Percentiles rank a stretch among this genome's conserved stretches.
phyloP scores from a whole-genome alignment of 768 basidiomycete genomes.

The Hirschioporus abietinus region DNA sequence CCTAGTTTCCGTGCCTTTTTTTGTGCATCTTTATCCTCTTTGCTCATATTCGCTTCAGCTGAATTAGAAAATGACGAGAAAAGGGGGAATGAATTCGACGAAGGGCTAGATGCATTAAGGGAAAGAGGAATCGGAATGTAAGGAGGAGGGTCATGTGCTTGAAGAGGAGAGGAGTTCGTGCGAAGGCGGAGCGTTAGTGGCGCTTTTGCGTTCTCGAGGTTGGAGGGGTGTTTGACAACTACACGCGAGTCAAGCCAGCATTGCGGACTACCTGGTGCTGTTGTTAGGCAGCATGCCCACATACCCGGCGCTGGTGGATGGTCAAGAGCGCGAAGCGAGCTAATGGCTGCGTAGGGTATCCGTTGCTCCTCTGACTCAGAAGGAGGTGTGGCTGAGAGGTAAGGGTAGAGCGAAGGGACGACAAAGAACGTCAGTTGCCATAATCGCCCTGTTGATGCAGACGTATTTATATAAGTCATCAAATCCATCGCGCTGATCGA shows the following conservation, averaged over 20 bases:
- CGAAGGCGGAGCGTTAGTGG: background rate
- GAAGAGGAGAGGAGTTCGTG: background rate
- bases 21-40: background rate
- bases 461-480: conserved; percentile 2
- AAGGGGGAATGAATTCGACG: background rate
- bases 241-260: background rate
- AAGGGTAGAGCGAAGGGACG: conserved; percentile 13
- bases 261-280: background rate
- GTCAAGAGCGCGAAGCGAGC: background rate
- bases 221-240: background rate
- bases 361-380: background rate
- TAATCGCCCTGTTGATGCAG: conserved; percentile 50
- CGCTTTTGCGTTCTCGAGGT: background rate
- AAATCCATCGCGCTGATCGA: background rate
- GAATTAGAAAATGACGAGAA: background rate
- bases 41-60: background rate
- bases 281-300: background rate
- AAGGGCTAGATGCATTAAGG: background rate
- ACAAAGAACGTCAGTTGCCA: conserved; percentile 46
- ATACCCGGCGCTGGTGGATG: background rate
- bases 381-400: background rate
- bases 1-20: background rate
- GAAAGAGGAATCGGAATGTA: background rate
- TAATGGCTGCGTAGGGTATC: background rate
- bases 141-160: background rate